These are phyloP conservation scores for Colletotrichum lentis DNA, from an alignment of 2,329 filamentous ascomycete species.

Conservation along the genomic window DNA sequence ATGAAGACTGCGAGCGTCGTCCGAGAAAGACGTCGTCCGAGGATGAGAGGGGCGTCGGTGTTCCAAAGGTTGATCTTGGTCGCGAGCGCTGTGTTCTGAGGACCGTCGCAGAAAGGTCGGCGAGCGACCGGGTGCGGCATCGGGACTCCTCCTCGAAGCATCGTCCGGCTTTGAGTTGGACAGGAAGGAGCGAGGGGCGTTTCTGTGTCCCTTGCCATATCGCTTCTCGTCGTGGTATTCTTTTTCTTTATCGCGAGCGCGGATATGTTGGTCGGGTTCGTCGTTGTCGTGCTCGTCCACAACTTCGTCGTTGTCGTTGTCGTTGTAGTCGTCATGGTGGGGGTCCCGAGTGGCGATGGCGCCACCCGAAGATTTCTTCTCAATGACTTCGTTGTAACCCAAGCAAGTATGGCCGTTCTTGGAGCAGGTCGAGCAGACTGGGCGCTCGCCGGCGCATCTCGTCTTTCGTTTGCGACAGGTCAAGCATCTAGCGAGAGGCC, in stretches of 20 bases:
- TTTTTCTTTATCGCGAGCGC: constrained; percentile 50
- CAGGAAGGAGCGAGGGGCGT: background rate
- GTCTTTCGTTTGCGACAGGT: constrained; percentile 81
- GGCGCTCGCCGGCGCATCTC: constrained; percentile 76
- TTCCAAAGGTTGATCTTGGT: constrained; percentile 32
- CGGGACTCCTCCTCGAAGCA: constrained; percentile 10
- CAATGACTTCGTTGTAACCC: constrained; percentile 67
- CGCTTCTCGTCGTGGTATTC: constrained; percentile 49
- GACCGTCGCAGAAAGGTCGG: constrained; percentile 31
- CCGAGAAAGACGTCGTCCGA: constrained; percentile 51
- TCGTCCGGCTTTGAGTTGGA: background rate
- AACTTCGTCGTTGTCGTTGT: constrained; percentile 46
- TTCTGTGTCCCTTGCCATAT: constrained; percentile 43
- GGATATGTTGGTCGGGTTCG: constrained; percentile 45
- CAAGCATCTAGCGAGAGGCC: constrained; percentile 60
- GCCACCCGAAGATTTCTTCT: constrained; percentile 50
- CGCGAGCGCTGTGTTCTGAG: constrained; percentile 23
- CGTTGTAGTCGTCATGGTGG: constrained; percentile 43
- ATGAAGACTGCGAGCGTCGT: constrained; percentile 51
- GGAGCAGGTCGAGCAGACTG: constrained; percentile 74
- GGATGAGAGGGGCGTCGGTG: constrained; percentile 42
- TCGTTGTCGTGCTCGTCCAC: constrained; percentile 47
- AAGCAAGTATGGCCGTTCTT: constrained; percentile 75
- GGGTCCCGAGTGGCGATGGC: constrained; percentile 32
- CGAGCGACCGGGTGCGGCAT: constrained; percentile 15